Conservation (phyloP, 257 asterid species). For the Nicotiana tabacum region DNA sequence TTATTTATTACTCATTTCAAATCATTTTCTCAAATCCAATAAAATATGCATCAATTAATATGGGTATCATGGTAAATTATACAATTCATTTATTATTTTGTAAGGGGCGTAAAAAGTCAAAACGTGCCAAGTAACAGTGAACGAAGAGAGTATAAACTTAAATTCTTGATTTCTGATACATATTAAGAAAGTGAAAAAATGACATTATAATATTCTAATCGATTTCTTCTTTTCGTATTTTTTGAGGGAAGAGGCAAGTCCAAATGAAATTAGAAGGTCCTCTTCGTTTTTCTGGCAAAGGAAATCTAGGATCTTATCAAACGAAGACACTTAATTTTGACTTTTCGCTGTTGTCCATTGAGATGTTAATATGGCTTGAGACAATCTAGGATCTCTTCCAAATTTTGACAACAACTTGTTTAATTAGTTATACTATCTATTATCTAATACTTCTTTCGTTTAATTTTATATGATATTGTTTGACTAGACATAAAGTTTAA, state of each 20-base stretch:
- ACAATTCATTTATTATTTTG: too few species aligned
- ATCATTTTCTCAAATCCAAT: too few species aligned
- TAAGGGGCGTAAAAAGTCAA: too few species aligned
- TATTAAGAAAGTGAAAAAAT: not conserved
- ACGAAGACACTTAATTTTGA: not conserved
- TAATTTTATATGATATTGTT: not conserved
- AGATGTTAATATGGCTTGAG: too few species aligned
- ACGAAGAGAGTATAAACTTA: not conserved
- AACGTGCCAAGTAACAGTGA: too few species aligned
- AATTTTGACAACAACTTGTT: not conserved
- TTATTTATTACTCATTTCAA: too few species aligned
- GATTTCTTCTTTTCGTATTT: too few species aligned
- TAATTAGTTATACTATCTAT: not conserved
- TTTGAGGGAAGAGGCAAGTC: too few species aligned
- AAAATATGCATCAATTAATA: too few species aligned
- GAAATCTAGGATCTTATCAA: not conserved
- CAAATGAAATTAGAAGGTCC: not conserved
- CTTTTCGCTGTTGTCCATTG: not conserved
- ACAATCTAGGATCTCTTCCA: too few species aligned
- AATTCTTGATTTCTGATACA: not conserved
- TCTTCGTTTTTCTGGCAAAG: not conserved
- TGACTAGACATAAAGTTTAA: not conserved
- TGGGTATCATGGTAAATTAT: too few species aligned
- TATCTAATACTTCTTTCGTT: not conserved
- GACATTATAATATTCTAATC: not conserved